phyloP scores from a whole-genome alignment of 331 rosid species.

The Rosa hybrid region DNA sequence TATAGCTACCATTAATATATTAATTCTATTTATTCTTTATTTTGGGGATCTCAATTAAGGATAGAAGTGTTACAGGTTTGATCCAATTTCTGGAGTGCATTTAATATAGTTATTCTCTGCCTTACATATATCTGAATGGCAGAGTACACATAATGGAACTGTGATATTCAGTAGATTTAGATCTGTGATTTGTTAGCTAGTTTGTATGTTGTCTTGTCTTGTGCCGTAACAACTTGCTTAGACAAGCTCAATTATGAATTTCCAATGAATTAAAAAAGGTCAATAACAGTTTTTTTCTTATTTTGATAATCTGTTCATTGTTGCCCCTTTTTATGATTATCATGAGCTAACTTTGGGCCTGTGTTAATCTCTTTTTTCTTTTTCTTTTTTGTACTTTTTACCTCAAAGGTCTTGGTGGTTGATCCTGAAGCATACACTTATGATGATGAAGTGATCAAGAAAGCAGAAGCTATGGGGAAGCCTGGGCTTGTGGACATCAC shows the following conservation, averaged over 20 bases:
- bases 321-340: background rate
- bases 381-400: background rate
- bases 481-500: slow-evolving; percentile 83
- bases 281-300: background rate
- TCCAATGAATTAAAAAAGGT: background rate
- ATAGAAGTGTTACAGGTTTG: background rate
- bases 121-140: background rate
- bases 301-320: background rate
- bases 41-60: background rate
- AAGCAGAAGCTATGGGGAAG: slow-evolving; percentile 96
- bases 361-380: background rate
- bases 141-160: background rate
- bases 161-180: background rate
- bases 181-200: background rate
- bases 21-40: background rate
- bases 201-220: background rate
- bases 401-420: slow-evolving; percentile 58
- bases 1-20: background rate
- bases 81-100: background rate
- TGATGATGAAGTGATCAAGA: slow-evolving; percentile 92
- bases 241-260: background rate
- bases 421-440: slow-evolving; percentile 87
- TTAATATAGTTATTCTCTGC: background rate
- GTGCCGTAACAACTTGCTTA: background rate
- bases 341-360: background rate